Evolutionary conservation across 345 rosid species (phyloP).

Genomic region (Populus ilicifolia): DNA sequence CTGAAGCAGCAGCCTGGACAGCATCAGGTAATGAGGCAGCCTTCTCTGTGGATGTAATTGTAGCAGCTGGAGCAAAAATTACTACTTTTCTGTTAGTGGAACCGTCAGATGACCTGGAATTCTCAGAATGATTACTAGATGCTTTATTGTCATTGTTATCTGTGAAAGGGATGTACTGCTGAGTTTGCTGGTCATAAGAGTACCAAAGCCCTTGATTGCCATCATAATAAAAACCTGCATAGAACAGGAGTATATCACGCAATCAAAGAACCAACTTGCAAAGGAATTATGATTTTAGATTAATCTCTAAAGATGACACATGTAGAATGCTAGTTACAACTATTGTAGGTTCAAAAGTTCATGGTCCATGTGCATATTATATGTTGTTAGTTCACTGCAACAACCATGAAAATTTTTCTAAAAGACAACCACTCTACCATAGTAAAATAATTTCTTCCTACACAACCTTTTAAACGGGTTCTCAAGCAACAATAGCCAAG

Average conservation of each 20-base stretch:
- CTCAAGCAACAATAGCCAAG: neutral
- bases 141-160: slow-evolving; percentile 60
- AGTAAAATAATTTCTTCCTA: neutral
- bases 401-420: neutral
- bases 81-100: slow-evolving; percentile 65
- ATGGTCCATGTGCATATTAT: neutral
- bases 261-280: neutral
- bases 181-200: slow-evolving; percentile 68
- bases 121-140: slow-evolving; percentile 51
- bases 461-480: neutral
- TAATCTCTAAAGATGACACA: neutral
- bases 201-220: slow-evolving; percentile 87
- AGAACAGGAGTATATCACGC: neutral
- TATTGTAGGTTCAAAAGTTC: neutral
- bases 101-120: slow-evolving; percentile 48
- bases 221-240: slow-evolving; percentile 92
- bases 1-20: slow-evolving; percentile 95
- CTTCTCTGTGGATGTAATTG: slow-evolving; percentile 58
- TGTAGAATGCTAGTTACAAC: neutral
- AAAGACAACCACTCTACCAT: neutral
- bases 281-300: neutral
- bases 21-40: slow-evolving; percentile 85
- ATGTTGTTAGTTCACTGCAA: neutral
- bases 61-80: slow-evolving; percentile 87
- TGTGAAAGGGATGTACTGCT: slow-evolving; percentile 72